Evolutionary conservation across 768 basidiomycete genomes (phyloP).

Genomic region (Hygrocybe punicea): DNA sequence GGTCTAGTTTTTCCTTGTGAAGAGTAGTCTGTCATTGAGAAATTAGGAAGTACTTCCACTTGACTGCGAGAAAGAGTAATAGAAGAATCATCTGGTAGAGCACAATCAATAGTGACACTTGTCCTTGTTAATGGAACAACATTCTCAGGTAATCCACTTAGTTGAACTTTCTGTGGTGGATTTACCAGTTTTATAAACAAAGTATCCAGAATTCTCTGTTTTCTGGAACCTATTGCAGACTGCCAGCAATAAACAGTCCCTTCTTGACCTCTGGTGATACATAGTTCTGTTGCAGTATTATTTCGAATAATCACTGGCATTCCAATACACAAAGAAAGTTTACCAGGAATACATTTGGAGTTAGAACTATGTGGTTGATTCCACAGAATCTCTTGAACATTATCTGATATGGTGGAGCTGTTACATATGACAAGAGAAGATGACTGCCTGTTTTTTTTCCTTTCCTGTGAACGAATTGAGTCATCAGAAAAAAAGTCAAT

Average conservation of each 20-base stretch:
- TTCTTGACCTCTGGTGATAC: constrained; percentile 33
- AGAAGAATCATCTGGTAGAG: constrained; percentile 17
- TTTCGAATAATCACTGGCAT: constrained; percentile 28
- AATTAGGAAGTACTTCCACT: constrained; percentile 22
- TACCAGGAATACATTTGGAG: constrained; percentile 24
- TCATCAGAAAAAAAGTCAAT: constrained; percentile 27
- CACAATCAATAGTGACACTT: constrained; percentile 8
- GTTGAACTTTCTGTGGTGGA: constrained; percentile 2
- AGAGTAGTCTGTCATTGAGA: constrained; percentile 32
- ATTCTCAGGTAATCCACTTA: constrained; percentile 4
- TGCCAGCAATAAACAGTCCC: constrained; percentile 27
- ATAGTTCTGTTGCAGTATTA: constrained; percentile 30
- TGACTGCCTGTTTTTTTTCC: neutral
- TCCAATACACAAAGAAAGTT: constrained; percentile 29
- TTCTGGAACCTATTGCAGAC: constrained; percentile 8
- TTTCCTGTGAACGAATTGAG: neutral
- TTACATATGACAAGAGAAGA: neutral
- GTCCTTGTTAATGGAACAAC: constrained; percentile 24
- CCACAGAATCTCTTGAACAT: constrained; percentile 9
- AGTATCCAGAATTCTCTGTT: constrained; percentile 15
- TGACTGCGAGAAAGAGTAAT: constrained; percentile 19
- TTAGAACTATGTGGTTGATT: constrained; percentile 3
- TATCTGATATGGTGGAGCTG: neutral
- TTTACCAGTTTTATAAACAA: constrained; percentile 20
- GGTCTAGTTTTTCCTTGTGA: constrained; percentile 22